These are phyloP conservation scores for Onygenales sp. DNA, from an alignment of 2,329 filamentous ascomycete species.

Conservation along the genomic window DNA sequence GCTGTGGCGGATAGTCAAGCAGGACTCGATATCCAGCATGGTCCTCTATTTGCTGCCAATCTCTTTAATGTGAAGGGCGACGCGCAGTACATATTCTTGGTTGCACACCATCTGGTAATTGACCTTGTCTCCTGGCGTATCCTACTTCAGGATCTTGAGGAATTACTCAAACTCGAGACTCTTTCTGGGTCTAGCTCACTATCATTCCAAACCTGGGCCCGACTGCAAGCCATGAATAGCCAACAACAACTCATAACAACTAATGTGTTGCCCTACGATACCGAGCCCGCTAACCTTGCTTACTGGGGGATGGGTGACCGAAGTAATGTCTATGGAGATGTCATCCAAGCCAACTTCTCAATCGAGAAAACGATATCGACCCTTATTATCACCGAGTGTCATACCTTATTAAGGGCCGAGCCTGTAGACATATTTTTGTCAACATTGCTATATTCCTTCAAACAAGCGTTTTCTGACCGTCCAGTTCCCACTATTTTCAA, in stretches of 20 bases:
- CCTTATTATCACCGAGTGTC: conserved; percentile 22
- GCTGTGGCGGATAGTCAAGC: conserved; percentile 22
- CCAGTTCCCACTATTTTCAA: conserved; percentile 35
- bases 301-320: conserved; percentile 26
- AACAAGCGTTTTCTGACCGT: conserved; percentile 32
- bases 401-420: conserved; percentile 24
- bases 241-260: conserved; percentile 9
- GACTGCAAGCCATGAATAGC: conserved; percentile 21
- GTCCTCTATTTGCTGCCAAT: conserved; percentile 34
- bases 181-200: conserved; percentile 21
- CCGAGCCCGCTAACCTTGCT: conserved; percentile 22
- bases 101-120: conserved; percentile 29
- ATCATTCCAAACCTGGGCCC: conserved; percentile 30
- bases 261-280: conserved; percentile 9
- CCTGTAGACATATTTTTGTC: conserved; percentile 28
- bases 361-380: conserved; percentile 19
- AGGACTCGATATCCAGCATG: conserved; percentile 25
- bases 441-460: conserved; percentile 35
- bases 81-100: conserved; percentile 23
- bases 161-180: conserved; percentile 15
- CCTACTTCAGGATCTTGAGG: conserved; percentile 30
- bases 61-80: conserved; percentile 28
- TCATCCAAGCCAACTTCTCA: conserved; percentile 25
- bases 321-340: conserved; percentile 27
- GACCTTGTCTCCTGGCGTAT: conserved; percentile 34